Evolutionary conservation across 2,329 filamentous ascomycete genomes (phyloP).

Genomic region (Neofusicoccum laricinum): DNA sequence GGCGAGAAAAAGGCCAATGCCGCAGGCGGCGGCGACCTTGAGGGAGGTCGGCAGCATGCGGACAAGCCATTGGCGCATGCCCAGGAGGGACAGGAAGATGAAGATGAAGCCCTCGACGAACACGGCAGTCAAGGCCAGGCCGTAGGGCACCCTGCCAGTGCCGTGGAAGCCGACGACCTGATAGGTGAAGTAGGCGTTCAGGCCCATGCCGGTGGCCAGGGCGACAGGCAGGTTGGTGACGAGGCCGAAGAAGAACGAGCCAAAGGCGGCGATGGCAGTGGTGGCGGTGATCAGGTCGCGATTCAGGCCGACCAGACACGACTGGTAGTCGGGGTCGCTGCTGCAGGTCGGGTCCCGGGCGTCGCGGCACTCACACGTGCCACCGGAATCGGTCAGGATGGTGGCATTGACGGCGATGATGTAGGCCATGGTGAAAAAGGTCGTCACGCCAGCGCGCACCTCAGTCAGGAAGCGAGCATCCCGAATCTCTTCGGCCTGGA

Average conservation of each 20-base stretch:
- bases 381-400: conserved; percentile 58
- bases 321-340: conserved; percentile 55
- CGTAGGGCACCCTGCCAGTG: conserved; percentile 67
- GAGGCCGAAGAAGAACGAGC: conserved; percentile 76
- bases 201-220: conserved; percentile 38
- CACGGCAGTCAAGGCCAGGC: conserved; percentile 76
- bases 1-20: conserved; percentile 79
- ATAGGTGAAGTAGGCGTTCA: conserved; percentile 87
- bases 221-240: conserved; percentile 67
- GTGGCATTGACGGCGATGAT: conserved; percentile 62
- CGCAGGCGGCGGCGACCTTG: conserved; percentile 81
- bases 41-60: conserved; percentile 77
- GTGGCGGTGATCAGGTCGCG: conserved; percentile 81
- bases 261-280: conserved; percentile 74
- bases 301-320: conserved; percentile 62
- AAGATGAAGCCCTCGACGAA: conserved; percentile 88
- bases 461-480: conserved; percentile 80
- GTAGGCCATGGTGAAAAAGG: conserved; percentile 64
- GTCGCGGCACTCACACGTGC: conserved; percentile 68
- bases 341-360: conserved; percentile 53
- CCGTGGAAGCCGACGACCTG: conserved; percentile 77
- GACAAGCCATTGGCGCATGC: conserved; percentile 84
- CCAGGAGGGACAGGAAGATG: conserved; percentile 72
- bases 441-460: conserved; percentile 76
- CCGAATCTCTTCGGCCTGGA: conserved; percentile 65